phyloP scores from a whole-genome alignment of 352 stramenopile genomes.

The Pythium periplocum region DNA sequence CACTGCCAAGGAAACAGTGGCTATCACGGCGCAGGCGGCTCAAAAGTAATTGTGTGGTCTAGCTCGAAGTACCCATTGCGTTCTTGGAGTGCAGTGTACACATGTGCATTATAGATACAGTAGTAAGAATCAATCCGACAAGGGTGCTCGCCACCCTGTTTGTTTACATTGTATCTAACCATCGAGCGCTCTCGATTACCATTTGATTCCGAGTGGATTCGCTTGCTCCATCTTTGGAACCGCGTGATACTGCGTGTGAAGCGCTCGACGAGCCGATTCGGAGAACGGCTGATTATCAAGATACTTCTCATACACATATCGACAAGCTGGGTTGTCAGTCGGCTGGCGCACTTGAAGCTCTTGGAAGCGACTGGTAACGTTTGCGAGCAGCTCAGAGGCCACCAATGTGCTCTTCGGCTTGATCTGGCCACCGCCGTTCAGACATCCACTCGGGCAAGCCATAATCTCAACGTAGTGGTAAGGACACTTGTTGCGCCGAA shows the following conservation, averaged over 20 bases:
- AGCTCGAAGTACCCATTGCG: neutral
- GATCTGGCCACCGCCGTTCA: slow-evolving; percentile 96
- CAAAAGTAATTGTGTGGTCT: slow-evolving; percentile 26
- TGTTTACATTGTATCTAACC: no score
- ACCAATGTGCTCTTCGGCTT: slow-evolving; percentile 58
- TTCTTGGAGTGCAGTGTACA: slow-evolving; percentile 8
- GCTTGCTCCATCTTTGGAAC: slow-evolving; percentile 82
- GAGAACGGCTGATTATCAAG: slow-evolving; percentile 73
- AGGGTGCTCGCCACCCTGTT: no score
- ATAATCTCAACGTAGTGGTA: slow-evolving; percentile 99
- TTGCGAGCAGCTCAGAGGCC: slow-evolving; percentile 48
- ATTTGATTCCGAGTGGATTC: slow-evolving; percentile 86
- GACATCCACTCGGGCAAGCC: slow-evolving; percentile 96
- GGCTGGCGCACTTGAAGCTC: slow-evolving; percentile 52
- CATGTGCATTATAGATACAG: slow-evolving; percentile 12
- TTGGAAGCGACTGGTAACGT: slow-evolving; percentile 65
- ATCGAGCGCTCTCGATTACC: slow-evolving; percentile 27
- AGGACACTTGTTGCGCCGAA: slow-evolving; percentile 84
- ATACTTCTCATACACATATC: slow-evolving; percentile 82
- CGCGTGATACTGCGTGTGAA: slow-evolving; percentile 81
- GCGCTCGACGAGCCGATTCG: slow-evolving; percentile 39
- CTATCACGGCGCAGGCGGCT: slow-evolving; percentile 46
- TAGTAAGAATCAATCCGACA: no score
- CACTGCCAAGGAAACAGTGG: slow-evolving; percentile 60
- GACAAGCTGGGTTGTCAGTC: slow-evolving; percentile 64